phyloP scores from a whole-genome alignment of 1,139 yeast species.

The Lodderomyces pseudojiufengensis region DNA sequence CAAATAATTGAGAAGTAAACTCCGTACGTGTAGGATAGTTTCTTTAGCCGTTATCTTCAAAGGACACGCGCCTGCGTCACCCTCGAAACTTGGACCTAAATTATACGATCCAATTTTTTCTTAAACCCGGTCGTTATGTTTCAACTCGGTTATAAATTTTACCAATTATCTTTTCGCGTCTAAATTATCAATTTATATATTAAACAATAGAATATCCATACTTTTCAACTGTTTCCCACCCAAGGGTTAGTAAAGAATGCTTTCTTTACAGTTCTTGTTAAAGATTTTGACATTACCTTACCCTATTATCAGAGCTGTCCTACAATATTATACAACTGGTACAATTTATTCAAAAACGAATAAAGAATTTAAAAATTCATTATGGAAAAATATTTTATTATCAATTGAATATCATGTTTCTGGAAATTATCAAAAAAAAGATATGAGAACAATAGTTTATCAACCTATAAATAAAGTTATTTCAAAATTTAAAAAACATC shows the following conservation, averaged over 20 bases:
- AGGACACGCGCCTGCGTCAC: too few species aligned
- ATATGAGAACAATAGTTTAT: conserved; percentile 13
- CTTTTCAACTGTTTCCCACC: too few species aligned
- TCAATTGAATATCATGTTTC: conserved; percentile 27
- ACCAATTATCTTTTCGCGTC: background rate
- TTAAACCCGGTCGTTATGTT: background rate
- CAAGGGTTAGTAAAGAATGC: conserved; percentile 9
- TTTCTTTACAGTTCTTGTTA: conserved; percentile 9
- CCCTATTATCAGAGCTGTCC: conserved; percentile 17
- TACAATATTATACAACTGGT: conserved; percentile 31
- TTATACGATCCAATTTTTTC: too few species aligned
- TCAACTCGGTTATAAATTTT: background rate
- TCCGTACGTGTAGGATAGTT: too few species aligned
- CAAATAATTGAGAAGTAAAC: too few species aligned
- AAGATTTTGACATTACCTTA: conserved; percentile 18
- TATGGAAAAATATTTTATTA: conserved; percentile 29
- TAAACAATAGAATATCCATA: too few species aligned
- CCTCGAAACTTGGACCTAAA: too few species aligned
- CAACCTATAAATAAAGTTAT: conserved; percentile 12
- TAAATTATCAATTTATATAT: too few species aligned
- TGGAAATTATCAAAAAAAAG: conserved; percentile 15
- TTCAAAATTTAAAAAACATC: conserved; percentile 10
- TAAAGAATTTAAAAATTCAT: conserved; percentile 26
- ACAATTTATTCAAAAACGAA: conserved; percentile 30
- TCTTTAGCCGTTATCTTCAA: too few species aligned